These are phyloP conservation scores for Citrus sp. DNA, from an alignment of 345 rosid species.

Conservation along the genomic window DNA sequence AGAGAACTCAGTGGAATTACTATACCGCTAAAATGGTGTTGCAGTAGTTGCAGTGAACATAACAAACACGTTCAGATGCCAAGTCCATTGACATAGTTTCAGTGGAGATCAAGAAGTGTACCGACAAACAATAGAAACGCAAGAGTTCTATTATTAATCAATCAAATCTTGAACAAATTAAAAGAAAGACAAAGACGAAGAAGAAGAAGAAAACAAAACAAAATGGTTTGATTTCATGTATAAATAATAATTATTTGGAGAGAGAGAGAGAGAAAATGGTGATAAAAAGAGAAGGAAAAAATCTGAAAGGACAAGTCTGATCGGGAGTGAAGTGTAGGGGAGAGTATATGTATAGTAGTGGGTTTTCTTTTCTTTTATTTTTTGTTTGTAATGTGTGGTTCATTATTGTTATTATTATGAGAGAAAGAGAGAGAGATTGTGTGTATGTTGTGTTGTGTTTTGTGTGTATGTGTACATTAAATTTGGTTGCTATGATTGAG, in stretches of 20 bases:
- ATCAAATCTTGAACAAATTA: background rate
- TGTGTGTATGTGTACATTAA: background rate
- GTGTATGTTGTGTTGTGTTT: background rate
- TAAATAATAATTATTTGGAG: background rate
- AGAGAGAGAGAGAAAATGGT: constrained; percentile 11
- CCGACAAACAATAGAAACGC: background rate
- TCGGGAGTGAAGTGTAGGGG: constrained; percentile 29
- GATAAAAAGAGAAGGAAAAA: constrained; percentile 24
- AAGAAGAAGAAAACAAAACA: constrained; percentile 16
- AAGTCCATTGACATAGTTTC: constrained; percentile 60
- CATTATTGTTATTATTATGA: background rate
- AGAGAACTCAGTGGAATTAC: constrained; percentile 19
- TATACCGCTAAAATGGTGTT: constrained; percentile 93
- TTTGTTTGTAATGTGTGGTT: background rate
- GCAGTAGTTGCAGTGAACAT: constrained; percentile 99
- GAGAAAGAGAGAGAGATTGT: constrained; percentile 4
- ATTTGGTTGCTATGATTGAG: constrained; percentile 33
- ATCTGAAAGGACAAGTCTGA: constrained; percentile 37
- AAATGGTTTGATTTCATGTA: background rate
- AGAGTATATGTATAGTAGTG: background rate
- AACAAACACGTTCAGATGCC: constrained; percentile 82
- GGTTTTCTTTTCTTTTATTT: background rate
- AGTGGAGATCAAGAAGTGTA: constrained; percentile 8
- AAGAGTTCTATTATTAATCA: background rate
- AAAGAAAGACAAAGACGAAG: background rate